Evolutionary conservation across 108 stramenopile genomes (phyloP).

Genomic region (Tribonema minus): DNA sequence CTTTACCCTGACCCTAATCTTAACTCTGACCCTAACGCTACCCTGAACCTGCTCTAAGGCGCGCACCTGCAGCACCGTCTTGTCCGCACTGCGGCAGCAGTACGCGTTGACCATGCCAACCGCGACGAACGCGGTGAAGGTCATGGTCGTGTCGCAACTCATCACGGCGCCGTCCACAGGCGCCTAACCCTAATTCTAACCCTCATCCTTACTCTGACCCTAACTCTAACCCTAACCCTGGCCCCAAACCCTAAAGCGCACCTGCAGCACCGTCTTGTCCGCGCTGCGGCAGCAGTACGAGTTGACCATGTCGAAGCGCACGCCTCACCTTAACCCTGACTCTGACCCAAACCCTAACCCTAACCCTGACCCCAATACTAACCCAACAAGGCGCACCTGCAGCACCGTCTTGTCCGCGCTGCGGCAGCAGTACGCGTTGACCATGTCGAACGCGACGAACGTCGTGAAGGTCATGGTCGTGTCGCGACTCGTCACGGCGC

Average conservation of each 20-base stretch:
- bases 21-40: no score
- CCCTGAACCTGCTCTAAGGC: no score
- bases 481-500: conserved; percentile 72
- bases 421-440: conserved; percentile 90
- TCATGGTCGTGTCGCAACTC: conserved; percentile 97
- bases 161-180: no score
- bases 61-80: conserved; percentile 58
- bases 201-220: no score
- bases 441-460: conserved; percentile 89
- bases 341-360: no score
- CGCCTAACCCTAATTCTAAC: no score
- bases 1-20: no score
- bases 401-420: conserved; percentile 58
- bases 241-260: no score
- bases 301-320: conserved; percentile 94
- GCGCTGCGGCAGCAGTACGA: conserved; percentile 82
- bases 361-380: no score
- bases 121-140: conserved; percentile 94
- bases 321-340: no score
- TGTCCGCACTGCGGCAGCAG: conserved; percentile 72
- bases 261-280: conserved; percentile 50
- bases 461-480: conserved; percentile 98
- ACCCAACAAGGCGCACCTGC: no score
- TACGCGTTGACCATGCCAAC: conserved; percentile 93
- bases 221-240: no score